Conservation (phyloP, 257 asterid genomes). For the Solanum pennellii region DNA sequence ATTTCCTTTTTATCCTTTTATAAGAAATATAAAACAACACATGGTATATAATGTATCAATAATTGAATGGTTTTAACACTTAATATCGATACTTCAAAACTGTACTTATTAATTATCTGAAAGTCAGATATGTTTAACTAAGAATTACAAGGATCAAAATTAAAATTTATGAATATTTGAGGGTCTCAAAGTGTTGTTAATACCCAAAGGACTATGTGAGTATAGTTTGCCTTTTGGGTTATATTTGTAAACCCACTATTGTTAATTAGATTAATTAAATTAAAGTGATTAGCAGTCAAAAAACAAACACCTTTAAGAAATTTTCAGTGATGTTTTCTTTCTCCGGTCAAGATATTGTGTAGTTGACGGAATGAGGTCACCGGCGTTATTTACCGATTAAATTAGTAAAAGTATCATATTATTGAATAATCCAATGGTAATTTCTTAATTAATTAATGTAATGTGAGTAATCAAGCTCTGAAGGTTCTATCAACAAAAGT, state of each 20-base stretch:
- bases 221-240: neutral
- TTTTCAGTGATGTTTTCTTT: neutral
- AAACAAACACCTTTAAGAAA: neutral
- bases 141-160: neutral
- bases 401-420: neutral
- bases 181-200: neutral
- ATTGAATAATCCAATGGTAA: neutral
- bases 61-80: neutral
- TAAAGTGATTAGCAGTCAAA: neutral
- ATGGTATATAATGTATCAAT: neutral
- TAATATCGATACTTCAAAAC: no score
- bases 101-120: no score
- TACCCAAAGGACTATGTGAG: neutral
- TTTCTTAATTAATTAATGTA: neutral
- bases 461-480: neutral
- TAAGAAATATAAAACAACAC: neutral
- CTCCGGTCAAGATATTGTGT: neutral
- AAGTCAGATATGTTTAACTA: neutral
- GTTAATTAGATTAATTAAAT: neutral
- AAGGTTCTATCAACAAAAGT: neutral
- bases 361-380: neutral
- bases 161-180: neutral
- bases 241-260: no score
- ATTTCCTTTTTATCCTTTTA: neutral
- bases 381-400: neutral